A percentile compares a stretch with the other conserved stretches of the same genome.
Evolutionary conservation across 2,329 filamentous ascomycete genomes (phyloP).

Genomic region (Aspergillus sojae): DNA sequence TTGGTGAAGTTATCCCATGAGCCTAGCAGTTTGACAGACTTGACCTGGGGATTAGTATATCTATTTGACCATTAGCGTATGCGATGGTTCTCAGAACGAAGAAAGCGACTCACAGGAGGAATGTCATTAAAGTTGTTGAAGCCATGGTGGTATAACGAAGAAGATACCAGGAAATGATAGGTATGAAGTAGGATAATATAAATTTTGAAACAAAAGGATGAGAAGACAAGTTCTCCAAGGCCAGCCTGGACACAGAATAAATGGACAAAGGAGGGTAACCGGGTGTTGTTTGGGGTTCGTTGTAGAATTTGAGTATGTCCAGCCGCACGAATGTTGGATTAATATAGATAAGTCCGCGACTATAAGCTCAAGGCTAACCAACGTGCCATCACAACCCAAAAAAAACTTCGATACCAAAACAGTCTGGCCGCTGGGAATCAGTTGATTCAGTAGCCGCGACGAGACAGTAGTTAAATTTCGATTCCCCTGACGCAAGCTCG

Average conservation of each 20-base stretch:
- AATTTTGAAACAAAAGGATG: conserved; percentile 6
- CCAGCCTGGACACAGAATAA: conserved; percentile 22
- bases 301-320: not conserved
- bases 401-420: conserved; percentile 15
- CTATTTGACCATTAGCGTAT: conserved; percentile 26
- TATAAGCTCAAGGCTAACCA: conserved; percentile 10
- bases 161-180: conserved; percentile 2
- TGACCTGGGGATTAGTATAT: conserved; percentile 42
- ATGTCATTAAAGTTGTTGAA: conserved; percentile 41
- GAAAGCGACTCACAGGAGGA: conserved; percentile 35
- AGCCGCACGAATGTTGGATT: conserved; percentile 10
- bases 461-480: conserved; percentile 21
- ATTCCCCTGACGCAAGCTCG: conserved; percentile 13
- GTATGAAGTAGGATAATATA: conserved; percentile 13
- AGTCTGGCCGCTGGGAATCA: conserved; percentile 16
- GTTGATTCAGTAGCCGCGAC: conserved; percentile 27
- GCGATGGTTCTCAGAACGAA: not conserved
- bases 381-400: conserved; percentile 17
- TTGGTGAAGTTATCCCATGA: conserved; percentile 94
- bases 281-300: not conserved
- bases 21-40: conserved; percentile 77
- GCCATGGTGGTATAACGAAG: conserved; percentile 28
- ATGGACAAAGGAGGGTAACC: conserved; percentile 3
- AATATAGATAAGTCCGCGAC: conserved; percentile 16
- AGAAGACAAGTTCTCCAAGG: conserved; percentile 16